Base-by-base conservation (phyloP, 257 asterid species). In the Mitragyna speciosa region DNA sequence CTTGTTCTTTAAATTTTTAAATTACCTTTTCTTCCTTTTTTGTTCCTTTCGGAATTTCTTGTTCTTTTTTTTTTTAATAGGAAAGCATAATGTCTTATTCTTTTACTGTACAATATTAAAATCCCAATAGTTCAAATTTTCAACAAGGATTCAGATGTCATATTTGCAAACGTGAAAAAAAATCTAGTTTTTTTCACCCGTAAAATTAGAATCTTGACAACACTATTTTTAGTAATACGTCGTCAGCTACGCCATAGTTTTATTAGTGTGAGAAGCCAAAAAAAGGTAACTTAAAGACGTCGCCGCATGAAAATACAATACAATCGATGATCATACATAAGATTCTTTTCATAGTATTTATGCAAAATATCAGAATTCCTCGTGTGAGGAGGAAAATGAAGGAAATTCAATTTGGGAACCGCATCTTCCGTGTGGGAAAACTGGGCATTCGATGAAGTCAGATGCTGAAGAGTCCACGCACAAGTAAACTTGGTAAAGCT, bases 391-490 rank as follows among this genome's bases (percentile, higher is more conserved):
- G 58, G 90, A 81, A 73, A 90, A 84, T 0, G 96, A 82, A 73
- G 98, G 94, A 69, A 89, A 93, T 69, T 93, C 94, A 22, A 93
- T 75, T 39, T 16, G 63, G 28, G 91, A 76, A 24, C 91, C 94
- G 51, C 97, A 93, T 49, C 49, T 51, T 47, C 92, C 96, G 69
- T 72, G 89, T 6, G 97, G 93, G 19, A 86, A 64, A 83, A 91
- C 79, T 0, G 97, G 96, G 12, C 98, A 93, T 0, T 87, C 70
- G 16, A 89, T 91, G 87, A 93, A 91, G 12, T 78, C 58, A 0
- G 90, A 70, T 2, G 92, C 93, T 48, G 91, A 83, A 56, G 89
- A 79, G 70, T 93, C 92, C 7, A 92, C 93, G 73, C 98, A 93
- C 76, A 92, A n/a, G 58, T 89, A 93, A 16, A 92, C 95, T 47